phyloP scores from a whole-genome alignment of 805 yeast genomes.

The Metschnikowia proteae region DNA sequence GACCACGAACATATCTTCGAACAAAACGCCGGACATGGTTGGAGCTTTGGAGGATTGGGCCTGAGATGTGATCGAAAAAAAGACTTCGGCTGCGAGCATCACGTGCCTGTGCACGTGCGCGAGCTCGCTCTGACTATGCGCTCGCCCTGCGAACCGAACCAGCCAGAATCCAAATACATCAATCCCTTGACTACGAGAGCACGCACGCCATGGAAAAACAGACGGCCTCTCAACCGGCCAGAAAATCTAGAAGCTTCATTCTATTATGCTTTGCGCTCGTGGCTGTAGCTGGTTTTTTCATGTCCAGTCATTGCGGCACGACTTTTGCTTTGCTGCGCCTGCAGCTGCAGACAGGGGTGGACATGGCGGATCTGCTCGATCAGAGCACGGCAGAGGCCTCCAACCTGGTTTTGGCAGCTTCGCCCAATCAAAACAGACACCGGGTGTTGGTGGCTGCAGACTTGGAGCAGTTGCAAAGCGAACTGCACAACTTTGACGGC shows the following conservation, averaged over 20 bases:
- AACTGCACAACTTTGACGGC: background rate
- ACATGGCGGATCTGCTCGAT: background rate
- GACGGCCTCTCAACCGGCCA: background rate
- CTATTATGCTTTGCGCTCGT: background rate
- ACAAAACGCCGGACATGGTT: slow-evolving; percentile 58
- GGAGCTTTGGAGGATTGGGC: slow-evolving; percentile 3
- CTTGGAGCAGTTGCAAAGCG: background rate
- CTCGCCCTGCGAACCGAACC: background rate
- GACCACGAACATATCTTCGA: slow-evolving; percentile 89
- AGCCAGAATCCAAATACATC: slow-evolving; percentile 5
- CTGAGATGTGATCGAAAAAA: slow-evolving; percentile 4
- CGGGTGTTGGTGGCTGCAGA: background rate
- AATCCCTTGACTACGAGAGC: background rate
- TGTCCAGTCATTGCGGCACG: slow-evolving; percentile 2
- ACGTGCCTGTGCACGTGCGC: background rate
- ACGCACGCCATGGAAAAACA: background rate
- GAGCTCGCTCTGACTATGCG: background rate
- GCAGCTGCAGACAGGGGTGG: background rate
- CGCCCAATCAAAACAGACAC: background rate
- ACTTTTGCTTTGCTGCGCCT: slow-evolving; percentile 1
- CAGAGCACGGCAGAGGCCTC: background rate
- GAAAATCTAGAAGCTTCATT: background rate
- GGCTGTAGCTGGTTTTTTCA: background rate
- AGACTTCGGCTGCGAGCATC: slow-evolving; percentile 4
- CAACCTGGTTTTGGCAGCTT: background rate